Base-by-base conservation (phyloP, 371 early-diverging fungal genomes). In the Rhizopus delemar region DNA sequence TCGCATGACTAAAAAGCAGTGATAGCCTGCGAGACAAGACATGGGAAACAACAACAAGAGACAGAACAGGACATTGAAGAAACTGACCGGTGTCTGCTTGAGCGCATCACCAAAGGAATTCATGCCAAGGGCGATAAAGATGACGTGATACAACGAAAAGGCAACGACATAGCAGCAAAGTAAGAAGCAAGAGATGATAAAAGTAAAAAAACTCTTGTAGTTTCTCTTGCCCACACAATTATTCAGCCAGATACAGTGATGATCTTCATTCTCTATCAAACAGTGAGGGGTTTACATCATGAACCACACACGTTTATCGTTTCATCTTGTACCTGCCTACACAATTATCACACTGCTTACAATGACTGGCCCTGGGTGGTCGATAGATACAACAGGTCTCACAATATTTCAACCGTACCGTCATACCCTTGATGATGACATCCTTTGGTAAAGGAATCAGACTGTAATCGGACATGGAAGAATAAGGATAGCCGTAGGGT, bases 191-290 rank as follows among this genome's bases (percentile, higher is more conserved):
- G 82, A 70, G n/a, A 78, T 51, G 12, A 93, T 76, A 65, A 93
- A 93, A 0, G 84, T 80, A 66, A 90, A 89, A 61, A 95, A 95
- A 31, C 84, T 88, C 8, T 91, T 83, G 70, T 96, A 95, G 74
- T 96, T 96, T 54, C 95, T 83, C 35, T 87, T 87, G 0, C 98
- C 98, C 46, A 97, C 82, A 69, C 97, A 96, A 73, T 93, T 96
- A 66, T 89, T 93, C 4, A 93, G 85, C 96, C 96, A 97, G 28
- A 93, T 88, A 68, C 98, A 97, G 70, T 97, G 96, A 61, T 95
- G 94, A 63, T 95, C 94, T 68, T 89, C 86, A 57, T 83, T 80
- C 67, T 89, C 91, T 85, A 43, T 43, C 22, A 22, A 43, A 15
- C 0, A 11, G 43, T 43, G 43, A 2, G n/a, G 5, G 50, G 32